These are phyloP conservation scores for Diaporthe sp. DNA, from an alignment of 2,329 filamentous ascomycete species.

Conservation along the genomic window DNA sequence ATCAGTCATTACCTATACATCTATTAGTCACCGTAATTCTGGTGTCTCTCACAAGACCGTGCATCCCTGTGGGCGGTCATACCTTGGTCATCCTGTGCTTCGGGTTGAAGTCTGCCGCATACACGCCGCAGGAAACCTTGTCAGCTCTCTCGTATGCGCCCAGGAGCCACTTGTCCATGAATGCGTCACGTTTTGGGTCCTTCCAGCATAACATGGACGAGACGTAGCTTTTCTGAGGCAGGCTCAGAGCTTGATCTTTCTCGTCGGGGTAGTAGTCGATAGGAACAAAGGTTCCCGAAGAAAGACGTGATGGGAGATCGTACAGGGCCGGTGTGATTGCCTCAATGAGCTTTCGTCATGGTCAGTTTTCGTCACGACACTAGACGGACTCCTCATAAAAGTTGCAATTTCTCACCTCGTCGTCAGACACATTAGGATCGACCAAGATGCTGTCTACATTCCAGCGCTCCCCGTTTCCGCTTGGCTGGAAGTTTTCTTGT, in stretches of 20 bases:
- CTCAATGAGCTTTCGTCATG: background rate
- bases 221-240: background rate
- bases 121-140: background rate
- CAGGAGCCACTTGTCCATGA: background rate
- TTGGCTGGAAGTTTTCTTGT: conserved; percentile 1
- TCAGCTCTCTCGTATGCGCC: background rate
- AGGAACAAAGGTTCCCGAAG: background rate
- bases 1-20: background rate
- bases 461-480: conserved; percentile 6
- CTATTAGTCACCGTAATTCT: background rate
- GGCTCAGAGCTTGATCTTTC: background rate
- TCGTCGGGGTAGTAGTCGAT: background rate
- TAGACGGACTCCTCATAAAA: background rate
- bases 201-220: conserved; percentile 7
- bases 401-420: background rate
- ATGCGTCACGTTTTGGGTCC: background rate
- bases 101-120: background rate
- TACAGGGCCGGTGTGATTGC: background rate
- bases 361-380: background rate
- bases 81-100: conserved; percentile 3
- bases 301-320: background rate
- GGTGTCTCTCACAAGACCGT: background rate
- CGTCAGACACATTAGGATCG: background rate
- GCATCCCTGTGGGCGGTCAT: background rate
- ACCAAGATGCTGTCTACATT: conserved; percentile 12